These are phyloP conservation scores for Hippophae tibetana DNA, from an alignment of 306 rosid genomes.

Conservation along the genomic window DNA sequence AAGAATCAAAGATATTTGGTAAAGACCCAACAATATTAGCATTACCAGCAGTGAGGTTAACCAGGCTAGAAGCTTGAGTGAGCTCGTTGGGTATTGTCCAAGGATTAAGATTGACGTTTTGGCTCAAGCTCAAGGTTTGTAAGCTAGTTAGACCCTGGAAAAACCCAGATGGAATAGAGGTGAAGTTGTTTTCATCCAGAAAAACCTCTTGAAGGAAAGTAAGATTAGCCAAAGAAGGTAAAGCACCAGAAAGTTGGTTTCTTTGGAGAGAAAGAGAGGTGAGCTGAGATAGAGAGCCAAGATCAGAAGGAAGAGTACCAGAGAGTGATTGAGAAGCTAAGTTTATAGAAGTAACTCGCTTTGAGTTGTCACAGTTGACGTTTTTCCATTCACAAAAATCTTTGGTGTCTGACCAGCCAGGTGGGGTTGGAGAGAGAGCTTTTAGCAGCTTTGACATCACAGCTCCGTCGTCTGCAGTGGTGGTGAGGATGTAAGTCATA, in stretches of 20 bases:
- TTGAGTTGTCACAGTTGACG: slow-evolving; percentile 37
- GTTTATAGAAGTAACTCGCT: slow-evolving; percentile 45
- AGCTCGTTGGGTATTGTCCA: slow-evolving; percentile 56
- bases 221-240: slow-evolving; percentile 62
- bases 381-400: slow-evolving; percentile 53
- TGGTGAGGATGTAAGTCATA: background rate
- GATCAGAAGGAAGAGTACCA: slow-evolving; percentile 65
- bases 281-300: slow-evolving; percentile 55
- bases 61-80: slow-evolving; percentile 28
- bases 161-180: slow-evolving; percentile 33
- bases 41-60: slow-evolving; percentile 27
- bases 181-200: slow-evolving; percentile 50
- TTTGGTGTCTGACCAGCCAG: slow-evolving; percentile 36
- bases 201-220: slow-evolving; percentile 22
- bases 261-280: slow-evolving; percentile 38
- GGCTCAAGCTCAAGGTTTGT: slow-evolving; percentile 36
- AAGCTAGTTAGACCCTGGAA: slow-evolving; percentile 39
- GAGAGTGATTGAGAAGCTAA: slow-evolving; percentile 34
- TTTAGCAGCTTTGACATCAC: slow-evolving; percentile 33
- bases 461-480: slow-evolving; percentile 49
- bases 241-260: slow-evolving; percentile 42
- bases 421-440: slow-evolving; percentile 28
- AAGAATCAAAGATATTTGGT: slow-evolving; percentile 48
- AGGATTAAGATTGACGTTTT: slow-evolving; percentile 18
- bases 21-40: slow-evolving; percentile 33